Evolutionary conservation across 2,329 filamentous ascomycete genomes (phyloP).

Genomic region (Purpureocillium lavendulum): DNA sequence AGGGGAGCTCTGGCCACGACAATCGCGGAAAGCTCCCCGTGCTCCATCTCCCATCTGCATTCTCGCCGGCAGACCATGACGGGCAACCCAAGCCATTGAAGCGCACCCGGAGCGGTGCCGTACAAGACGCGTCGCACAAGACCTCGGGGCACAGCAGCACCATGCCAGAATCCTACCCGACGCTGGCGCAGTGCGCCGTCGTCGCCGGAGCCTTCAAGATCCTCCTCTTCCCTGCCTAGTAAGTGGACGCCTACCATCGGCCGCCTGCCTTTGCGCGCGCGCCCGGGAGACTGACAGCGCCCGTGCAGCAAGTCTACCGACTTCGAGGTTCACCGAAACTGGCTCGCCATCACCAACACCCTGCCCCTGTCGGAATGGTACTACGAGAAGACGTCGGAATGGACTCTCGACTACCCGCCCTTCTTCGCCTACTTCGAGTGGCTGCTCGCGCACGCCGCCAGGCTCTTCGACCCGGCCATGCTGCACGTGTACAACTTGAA

Average conservation of each 20-base stretch:
- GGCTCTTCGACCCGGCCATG: conserved; percentile 72
- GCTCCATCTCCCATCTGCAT: too few species aligned
- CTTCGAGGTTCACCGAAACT: conserved; percentile 98
- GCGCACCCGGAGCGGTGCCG: too few species aligned
- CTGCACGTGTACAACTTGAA: conserved; percentile 70
- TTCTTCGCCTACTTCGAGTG: conserved; percentile 98
- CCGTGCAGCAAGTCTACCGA: conserved; percentile 87
- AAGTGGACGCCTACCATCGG: conserved; percentile 29
- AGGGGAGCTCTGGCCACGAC: too few species aligned
- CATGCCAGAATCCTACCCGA: conserved; percentile 79
- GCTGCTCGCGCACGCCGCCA: conserved; percentile 74
- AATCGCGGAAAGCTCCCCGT: too few species aligned
- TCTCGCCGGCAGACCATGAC: too few species aligned
- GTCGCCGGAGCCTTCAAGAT: conserved; percentile 85
- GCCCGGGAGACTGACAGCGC: background rate
- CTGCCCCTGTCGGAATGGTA: conserved; percentile 88
- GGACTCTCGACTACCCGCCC: conserved; percentile 97
- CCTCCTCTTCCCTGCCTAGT: conserved; percentile 92
- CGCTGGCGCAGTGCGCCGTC: conserved; percentile 80
- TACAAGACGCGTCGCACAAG: background rate
- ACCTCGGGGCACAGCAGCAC: conserved; percentile 5
- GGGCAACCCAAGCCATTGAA: too few species aligned
- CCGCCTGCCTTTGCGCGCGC: background rate
- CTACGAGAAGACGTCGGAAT: conserved; percentile 95
- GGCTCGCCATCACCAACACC: conserved; percentile 91